A percentile compares a stretch with the other conserved stretches of the same genome.
Conservation (phyloP, 108 stramenopile species). For the Parietichytrium sp. region DNA sequence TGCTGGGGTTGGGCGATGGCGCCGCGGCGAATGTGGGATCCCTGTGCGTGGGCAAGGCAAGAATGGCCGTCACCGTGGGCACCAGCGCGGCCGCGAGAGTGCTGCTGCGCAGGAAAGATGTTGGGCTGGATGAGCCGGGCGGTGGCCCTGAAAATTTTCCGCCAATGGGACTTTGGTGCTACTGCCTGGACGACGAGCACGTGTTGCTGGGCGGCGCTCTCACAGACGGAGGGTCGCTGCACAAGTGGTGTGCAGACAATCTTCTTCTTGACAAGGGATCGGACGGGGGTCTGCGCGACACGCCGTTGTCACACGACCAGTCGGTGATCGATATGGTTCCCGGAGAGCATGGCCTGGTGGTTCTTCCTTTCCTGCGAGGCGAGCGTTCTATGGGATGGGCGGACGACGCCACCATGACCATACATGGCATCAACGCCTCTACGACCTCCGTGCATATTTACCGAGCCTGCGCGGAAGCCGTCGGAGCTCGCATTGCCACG, state of each 20-base stretch:
- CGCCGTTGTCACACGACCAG: not conserved
- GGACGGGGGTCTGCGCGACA: too few species aligned
- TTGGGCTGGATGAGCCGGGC: not conserved
- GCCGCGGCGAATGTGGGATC: conserved; percentile 26
- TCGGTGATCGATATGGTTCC: not conserved
- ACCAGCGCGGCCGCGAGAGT: conserved; percentile 25
- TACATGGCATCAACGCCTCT: not conserved
- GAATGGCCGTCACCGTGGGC: conserved; percentile 24
- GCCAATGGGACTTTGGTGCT: conserved; percentile 29
- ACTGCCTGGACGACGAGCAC: not conserved
- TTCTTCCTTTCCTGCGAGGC: not conserved
- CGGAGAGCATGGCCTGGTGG: not conserved
- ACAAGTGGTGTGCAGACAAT: not conserved
- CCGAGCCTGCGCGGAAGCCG: not conserved
- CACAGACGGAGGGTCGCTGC: conserved; percentile 1
- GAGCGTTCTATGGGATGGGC: conserved; percentile 34
- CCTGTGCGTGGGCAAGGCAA: not conserved
- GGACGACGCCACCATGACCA: not conserved
- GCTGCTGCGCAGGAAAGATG: not conserved
- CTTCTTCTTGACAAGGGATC: too few species aligned
- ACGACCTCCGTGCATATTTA: not conserved
- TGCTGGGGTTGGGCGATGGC: not conserved
- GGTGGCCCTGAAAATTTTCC: too few species aligned
- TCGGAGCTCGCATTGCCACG: not conserved
- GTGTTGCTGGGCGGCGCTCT: conserved; percentile 9